Percentiles rank a stretch among this genome's conserved stretches.
Evolutionary conservation across 495 filamentous ascomycete species (phyloP).

Genomic region (Neurospora tetraspora): DNA sequence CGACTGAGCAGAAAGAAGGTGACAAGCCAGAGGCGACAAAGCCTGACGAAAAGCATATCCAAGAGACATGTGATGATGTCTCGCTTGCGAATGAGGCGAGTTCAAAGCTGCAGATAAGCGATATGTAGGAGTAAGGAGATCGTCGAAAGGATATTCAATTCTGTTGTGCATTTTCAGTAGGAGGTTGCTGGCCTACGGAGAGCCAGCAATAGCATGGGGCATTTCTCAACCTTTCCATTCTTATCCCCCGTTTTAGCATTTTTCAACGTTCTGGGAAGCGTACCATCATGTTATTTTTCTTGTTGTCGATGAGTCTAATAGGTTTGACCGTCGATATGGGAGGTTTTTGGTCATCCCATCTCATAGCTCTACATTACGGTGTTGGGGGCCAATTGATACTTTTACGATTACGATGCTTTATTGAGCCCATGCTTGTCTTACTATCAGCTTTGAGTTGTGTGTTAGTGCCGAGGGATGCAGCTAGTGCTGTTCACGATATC

Average conservation of each 20-base stretch:
- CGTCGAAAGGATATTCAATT: neutral
- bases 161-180: neutral
- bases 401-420: neutral
- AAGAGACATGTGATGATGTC: neutral
- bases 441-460: neutral
- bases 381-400: neutral
- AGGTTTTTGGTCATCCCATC: neutral
- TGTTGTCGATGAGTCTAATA: neutral
- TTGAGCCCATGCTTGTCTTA: neutral
- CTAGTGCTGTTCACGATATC: neutral
- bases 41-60: neutral
- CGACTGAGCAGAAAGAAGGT: neutral
- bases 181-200: neutral
- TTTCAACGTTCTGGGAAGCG: neutral
- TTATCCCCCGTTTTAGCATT: neutral
- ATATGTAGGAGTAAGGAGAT: neutral
- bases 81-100: neutral
- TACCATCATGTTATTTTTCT: neutral
- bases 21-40: neutral
- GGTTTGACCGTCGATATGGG: neutral
- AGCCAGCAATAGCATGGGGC: neutral
- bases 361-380: neutral
- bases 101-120: neutral
- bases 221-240: neutral
- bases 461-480: neutral